phyloP scores from a whole-genome alignment of 495 filamentous ascomycete genomes.

The Viridothelium virens region DNA sequence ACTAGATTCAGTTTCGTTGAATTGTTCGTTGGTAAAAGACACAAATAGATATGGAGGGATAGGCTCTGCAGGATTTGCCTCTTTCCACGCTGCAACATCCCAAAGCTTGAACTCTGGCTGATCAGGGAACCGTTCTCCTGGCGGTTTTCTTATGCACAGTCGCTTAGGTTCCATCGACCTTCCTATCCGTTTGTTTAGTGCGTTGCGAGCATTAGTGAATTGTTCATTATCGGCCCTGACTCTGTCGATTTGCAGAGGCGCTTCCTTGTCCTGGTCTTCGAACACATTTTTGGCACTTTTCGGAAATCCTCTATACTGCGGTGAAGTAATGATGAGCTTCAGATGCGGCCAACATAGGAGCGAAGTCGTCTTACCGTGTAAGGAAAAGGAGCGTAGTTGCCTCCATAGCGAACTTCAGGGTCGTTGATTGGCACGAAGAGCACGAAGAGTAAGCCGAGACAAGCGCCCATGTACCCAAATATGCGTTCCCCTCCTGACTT shows the following conservation, averaged over 20 bases:
- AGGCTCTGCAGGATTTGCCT: conserved; percentile 14
- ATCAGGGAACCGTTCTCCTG: not conserved
- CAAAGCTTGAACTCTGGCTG: conserved; percentile 16
- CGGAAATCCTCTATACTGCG: conserved; percentile 22
- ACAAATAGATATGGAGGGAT: conserved; percentile 27
- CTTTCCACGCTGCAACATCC: conserved; percentile 17
- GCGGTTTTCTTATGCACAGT: conserved; percentile 9
- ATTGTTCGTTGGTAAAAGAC: conserved; percentile 31
- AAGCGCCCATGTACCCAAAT: not conserved
- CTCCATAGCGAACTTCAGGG: conserved; percentile 16
- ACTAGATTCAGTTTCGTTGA: conserved; percentile 16
- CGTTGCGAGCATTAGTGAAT: conserved; percentile 15
- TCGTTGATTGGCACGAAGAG: conserved; percentile 12
- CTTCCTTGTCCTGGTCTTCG: conserved; percentile 18
- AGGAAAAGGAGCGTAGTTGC: conserved; percentile 22
- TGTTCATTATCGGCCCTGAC: conserved; percentile 10
- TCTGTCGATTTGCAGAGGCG: conserved; percentile 6
- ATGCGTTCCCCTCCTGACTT: conserved; percentile 4
- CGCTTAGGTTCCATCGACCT: conserved; percentile 9
- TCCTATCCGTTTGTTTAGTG: conserved; percentile 18
- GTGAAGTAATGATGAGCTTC: conserved; percentile 5
- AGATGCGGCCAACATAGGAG: conserved; percentile 5
- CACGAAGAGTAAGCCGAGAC: conserved; percentile 14
- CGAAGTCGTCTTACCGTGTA: conserved; percentile 15
- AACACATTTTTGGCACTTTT: conserved; percentile 25